Percentiles rank a stretch among this genome's conserved stretches.
Conservation (phyloP, 192 early-diverging fungal genomes). For the Lobosporangium transversale region DNA sequence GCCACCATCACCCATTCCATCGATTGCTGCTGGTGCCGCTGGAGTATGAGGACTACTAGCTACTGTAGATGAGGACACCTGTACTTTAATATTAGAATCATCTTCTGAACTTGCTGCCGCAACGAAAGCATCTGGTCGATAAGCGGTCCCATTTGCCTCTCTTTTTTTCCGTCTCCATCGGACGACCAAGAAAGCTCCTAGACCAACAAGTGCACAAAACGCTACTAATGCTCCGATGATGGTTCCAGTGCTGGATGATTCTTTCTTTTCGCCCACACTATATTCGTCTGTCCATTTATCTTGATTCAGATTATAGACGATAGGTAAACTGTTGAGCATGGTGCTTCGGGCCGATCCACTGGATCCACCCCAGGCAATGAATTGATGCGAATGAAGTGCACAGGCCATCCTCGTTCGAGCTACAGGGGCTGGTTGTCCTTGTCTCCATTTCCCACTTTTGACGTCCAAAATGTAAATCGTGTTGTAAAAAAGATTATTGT, state of each 20-base stretch:
- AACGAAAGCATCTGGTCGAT: conserved; percentile 2
- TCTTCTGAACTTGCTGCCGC: conserved; percentile 20
- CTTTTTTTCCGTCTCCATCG: conserved; percentile 1
- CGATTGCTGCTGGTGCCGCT: no score
- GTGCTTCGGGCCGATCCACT: conserved; percentile 9
- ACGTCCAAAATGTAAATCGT: conserved; percentile 43
- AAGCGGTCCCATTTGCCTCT: neutral
- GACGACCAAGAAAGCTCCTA: neutral
- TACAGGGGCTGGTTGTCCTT: conserved; percentile 11
- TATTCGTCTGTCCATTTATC: conserved; percentile 34
- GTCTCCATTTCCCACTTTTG: conserved; percentile 32
- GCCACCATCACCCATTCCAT: no score
- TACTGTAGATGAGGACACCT: no score
- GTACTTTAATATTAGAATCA: conserved; percentile 30
- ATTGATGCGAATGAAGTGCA: conserved; percentile 28
- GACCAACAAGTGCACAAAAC: neutral
- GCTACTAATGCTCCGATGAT: conserved; percentile 21
- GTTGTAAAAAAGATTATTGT: conserved; percentile 15
- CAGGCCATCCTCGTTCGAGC: conserved; percentile 39
- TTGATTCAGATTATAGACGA: conserved; percentile 29
- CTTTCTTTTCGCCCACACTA: neutral
- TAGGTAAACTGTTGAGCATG: conserved; percentile 27
- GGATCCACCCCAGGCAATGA: conserved; percentile 41
- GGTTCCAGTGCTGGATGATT: neutral
- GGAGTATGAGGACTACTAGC: no score